Evolutionary conservation across 2,329 filamentous ascomycete species (phyloP), one percentile per base, ranked within the genome.

Genomic region (Penicillium psychrosexuale): DNA sequence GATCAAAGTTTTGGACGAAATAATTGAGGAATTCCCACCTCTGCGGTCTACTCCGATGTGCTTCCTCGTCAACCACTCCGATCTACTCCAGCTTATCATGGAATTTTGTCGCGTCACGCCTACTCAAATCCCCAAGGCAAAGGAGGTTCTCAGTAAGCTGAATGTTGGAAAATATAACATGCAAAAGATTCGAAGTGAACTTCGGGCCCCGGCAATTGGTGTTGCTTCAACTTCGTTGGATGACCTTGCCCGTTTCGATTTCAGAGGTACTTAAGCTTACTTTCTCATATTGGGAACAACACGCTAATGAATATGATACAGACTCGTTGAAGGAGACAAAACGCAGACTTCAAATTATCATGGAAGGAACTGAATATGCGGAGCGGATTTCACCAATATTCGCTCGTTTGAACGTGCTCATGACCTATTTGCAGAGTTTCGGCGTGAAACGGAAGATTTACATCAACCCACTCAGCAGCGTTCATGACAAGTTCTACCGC

Each of bases 1-100:
- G 0, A 84, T 99, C 63, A 97, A 97, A 66, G 92, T 97, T 2
- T 77, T 97, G 22, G 94, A 99, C 69, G 94, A 99, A 69, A 88
- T 97, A 38, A 82, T 95, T 15, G 81, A 86, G 46, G 83, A 87
- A 5, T 92, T 97, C 60, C 92, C 92, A 0, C 85, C 87, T 2
- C 78, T 96, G 12, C 81, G 84, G 9, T 80, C 84, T 0, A 81
- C 82, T 2, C 83, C 85, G 27, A 91, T 97, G 84, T 95, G 89
- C 67, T 95, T 97, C 63, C 87, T 96, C 61, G 73, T 99, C 34
- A 94, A 94, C 46, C 94, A 99, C 69, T 90, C 90, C 0, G 87
- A 91, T 69, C 79, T 99, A 3, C 77, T 99, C 11, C 87, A 93
- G 51, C 80, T 91, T 19, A 88, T 97, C n/a, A 90, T 97, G 70